Evolutionary conservation across 441 rosid species (phyloP), one percentile per base, ranked within the genome.

Genomic region (Gossypium schwendimanii): DNA sequence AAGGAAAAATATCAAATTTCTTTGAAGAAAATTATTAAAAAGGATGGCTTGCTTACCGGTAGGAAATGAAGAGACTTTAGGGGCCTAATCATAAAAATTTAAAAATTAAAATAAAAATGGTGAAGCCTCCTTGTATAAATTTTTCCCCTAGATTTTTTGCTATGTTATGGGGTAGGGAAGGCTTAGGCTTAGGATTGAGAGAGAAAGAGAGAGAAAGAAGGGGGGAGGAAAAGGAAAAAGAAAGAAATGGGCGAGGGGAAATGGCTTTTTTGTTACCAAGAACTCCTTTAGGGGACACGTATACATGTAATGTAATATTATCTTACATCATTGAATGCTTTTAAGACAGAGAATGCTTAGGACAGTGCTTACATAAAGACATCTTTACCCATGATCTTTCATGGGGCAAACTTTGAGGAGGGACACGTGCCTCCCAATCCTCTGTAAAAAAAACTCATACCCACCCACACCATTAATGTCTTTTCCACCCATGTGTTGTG

Each of bases 401-500:
- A 52, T 20, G 70, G 71, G 64, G 33, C 28, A 52, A 79, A 66
- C 82, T 78, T 73, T 74, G 76, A 75, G 76, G 73, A 52, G 8
- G 15, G 80, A 76, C 90, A 87, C 90, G 87, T 86, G 88, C 68
- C 80, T 31, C 9, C 50, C 1, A 1, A 15, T 7, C 31, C 31
- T 66, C 31, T 52, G 15, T 73, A 63, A 83, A 39, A 39, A 75
- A 63, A 83, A 74, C 79, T 80, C 74, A 69, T 11, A 23, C 33
- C 62, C 69, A 64, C 49, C 65, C 49, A 9, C 4, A 24, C 57
- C 73, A 77, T 69, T 77, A 55, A 76, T 79, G 69, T 60, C 54
- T 28, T 31, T 20, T 6, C 39, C 18, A 33, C 71, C 58, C 59
- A 20, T 21, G 59, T 20, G 59, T 33, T 54, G 63, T 69, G 73